These are phyloP conservation scores for Ustilago hordei DNA, from an alignment of 1,284 basidiomycete species.

Conservation along the genomic window DNA sequence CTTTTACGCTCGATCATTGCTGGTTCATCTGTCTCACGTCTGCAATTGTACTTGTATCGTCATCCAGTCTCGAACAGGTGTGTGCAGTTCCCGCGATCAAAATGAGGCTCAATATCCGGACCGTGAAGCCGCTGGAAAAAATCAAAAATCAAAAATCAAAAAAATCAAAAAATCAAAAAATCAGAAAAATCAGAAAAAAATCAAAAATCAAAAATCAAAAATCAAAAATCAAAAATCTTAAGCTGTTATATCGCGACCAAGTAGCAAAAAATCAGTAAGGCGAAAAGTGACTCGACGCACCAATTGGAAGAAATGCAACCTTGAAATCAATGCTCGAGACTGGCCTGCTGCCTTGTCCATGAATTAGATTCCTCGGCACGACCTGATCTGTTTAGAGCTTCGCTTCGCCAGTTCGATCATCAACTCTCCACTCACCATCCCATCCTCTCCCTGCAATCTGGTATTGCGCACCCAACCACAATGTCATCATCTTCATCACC, in stretches of 20 bases:
- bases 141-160: neutral
- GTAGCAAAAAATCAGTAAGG: neutral
- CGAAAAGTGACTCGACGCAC: slow-evolving; percentile 19
- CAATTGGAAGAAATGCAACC: slow-evolving; percentile 8
- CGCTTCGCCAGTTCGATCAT: neutral
- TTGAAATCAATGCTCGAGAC: slow-evolving; percentile 2
- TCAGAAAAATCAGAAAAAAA: too few species aligned
- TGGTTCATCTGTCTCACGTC: neutral
- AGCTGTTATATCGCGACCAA: neutral
- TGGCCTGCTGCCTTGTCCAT: neutral
- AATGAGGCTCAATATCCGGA: too few species aligned
- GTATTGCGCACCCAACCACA: neutral
- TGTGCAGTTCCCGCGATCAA: neutral
- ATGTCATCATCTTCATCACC: slow-evolving; percentile 22
- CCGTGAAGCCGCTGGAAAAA: too few species aligned
- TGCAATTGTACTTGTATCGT: slow-evolving; percentile 4
- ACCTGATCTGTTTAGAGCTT: slow-evolving; percentile 7
- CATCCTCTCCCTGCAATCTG: neutral
- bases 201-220: too few species aligned
- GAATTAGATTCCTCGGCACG: neutral
- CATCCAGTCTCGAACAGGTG: neutral
- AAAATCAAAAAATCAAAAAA: too few species aligned
- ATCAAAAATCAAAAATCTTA: neutral
- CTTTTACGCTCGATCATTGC: neutral
- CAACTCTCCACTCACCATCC: neutral